Conservation (phyloP, 257 asterid genomes). For the Datura wrightii region DNA sequence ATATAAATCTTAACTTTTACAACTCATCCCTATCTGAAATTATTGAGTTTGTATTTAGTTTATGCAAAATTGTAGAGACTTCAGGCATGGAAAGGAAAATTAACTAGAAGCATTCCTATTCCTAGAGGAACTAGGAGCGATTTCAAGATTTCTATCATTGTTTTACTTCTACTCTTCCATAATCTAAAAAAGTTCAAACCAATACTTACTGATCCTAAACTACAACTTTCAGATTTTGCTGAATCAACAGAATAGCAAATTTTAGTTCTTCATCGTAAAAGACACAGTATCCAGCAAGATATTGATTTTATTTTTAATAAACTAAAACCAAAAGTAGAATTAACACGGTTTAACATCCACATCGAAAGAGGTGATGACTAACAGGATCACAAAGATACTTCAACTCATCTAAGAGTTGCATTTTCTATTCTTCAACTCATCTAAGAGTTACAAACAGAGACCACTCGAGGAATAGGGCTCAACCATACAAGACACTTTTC, state of each 20-base stretch:
- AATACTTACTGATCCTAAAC: neutral
- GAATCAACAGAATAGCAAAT: neutral
- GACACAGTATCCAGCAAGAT: neutral
- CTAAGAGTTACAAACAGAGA: constrained; percentile 6
- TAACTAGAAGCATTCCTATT: neutral
- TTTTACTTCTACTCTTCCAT: neutral
- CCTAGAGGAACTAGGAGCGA: constrained; percentile 6
- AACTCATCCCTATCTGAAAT: constrained; percentile 24
- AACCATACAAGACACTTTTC: neutral
- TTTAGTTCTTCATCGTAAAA: neutral
- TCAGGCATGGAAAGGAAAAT: neutral
- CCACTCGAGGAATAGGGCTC: neutral
- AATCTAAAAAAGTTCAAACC: neutral
- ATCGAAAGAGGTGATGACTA: neutral
- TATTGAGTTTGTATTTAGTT: neutral
- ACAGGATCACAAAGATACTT: neutral
- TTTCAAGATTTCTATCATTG: neutral
- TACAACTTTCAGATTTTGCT: neutral
- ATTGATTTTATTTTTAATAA: neutral
- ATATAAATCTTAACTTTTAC: constrained; percentile 26
- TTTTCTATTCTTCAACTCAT: constrained; percentile 11
- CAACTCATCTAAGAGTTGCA: neutral
- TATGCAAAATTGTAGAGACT: neutral
- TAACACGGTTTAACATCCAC: neutral
- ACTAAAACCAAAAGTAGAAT: constrained; percentile 8